Base-by-base conservation (phyloP, 2,329 filamentous ascomycete genomes). In the Colletotrichum noveboracense region DNA sequence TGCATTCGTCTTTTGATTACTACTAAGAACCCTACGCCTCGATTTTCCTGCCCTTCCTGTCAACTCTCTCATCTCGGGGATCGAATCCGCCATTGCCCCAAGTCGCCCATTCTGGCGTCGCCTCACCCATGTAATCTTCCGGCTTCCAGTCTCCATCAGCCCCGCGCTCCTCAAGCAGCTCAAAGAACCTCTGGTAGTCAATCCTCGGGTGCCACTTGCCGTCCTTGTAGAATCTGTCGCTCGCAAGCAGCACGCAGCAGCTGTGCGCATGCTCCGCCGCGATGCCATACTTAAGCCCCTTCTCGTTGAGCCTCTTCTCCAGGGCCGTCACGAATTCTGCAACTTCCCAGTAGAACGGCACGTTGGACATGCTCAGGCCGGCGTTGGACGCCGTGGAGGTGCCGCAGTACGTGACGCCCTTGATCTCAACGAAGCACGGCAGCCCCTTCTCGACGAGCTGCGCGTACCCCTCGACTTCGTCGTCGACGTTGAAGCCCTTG, bases 41-140 rank as follows among this genome's bases (percentile, higher is more conserved):
- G 76, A 91, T 90, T 78, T 91, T 91, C 80, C 93, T 92, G 3
- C 96, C 96, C 86, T 98, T 98, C 79, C 94, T 91, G 84, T 96
- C 94, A 10, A 98, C 96, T 77, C 96, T 90, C 83, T 94, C 91
- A 85, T 98, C 97, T 65, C 94, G 90, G 1, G 96, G 96, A 86
- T 98, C 95, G 83, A 98, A 98, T 0, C 96, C 97, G 3, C 96
- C 96, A 78, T 96, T 95, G 0, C 96, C 97, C 95, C 96, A 98
- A 21, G 94, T 92, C 12, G 96, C 96, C 97, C 96, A 98, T 82
- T 98, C 95, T 1, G 96, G 95, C 48, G 96, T 98, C 79, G 94
- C 90, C 55, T 89, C 89, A 6, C 93, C 94, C 88, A 98, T 94
- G 85, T 98, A 98, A 82, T 98, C 96, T 85, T 98, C 95, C 0